Base-by-base conservation (phyloP, 1,284 basidiomycete species). In the Cryptococcus wingfieldii region DNA sequence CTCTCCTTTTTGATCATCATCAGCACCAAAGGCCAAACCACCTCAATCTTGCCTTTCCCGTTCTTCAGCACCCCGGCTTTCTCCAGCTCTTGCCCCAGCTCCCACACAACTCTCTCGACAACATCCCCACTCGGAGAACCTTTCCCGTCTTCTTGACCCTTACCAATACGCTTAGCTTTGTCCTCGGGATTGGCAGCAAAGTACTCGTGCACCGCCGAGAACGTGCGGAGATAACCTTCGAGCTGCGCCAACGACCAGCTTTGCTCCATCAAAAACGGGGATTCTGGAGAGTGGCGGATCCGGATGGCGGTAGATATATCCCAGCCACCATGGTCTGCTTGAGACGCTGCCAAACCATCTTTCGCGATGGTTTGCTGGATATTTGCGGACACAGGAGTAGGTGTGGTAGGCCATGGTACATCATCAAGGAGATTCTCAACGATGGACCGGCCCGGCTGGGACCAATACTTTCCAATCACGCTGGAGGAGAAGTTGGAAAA, bases 361-460 rank as follows among this genome's bases (percentile, higher is more conserved):
- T 27, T 27, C 27, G n/a, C 14, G 14, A 23, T 14, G 18, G 14
- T 3, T 46, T 23, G 14, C n/a, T 19, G 18, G 34, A 58, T 48
- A 10, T 61, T 39, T n/a, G 69, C 79, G 18, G 66, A 62, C 37
- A 4, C 73, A 74, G 43, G 55, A 5, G 59, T 43, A 25, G 59
- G 78, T 60, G 34, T 63, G 53, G 75, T 67, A 0, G 87, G 84
- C 56, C 84, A 81, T 0, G 87, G 86, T 13, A 92, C 80, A 31
- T 83, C 83, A 7, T 83, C 77, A 0, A 92, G 80, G 62, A 88
- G 84, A 10, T 82, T 81, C 49, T 89, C 87, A 18, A 92, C 78
- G 60, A 91, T 87, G 0, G 80, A 80, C 9, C 90, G 81, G 1
- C 90, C 90, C 0, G 90, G 90, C 50, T 86, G 85, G 62, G 90